Conservation (phyloP, 1,284 basidiomycete species). For the Cutaneotrichosporon sp. region DNA sequence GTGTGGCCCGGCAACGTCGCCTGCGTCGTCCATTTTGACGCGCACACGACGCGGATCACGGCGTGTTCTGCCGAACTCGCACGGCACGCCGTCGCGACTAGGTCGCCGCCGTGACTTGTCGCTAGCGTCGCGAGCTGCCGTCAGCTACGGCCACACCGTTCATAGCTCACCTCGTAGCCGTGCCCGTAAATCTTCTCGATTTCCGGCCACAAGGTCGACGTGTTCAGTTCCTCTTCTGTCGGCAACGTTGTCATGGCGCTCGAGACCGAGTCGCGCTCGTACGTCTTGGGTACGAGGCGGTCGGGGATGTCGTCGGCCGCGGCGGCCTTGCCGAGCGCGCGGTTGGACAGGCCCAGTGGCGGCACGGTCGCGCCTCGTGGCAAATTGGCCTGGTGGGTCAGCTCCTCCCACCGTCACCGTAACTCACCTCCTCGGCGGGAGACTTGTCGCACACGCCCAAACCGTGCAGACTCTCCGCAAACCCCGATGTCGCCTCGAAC, state of each 20-base stretch:
- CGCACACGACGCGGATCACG: slow-evolving; percentile 75
- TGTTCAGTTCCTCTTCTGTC: slow-evolving; percentile 60
- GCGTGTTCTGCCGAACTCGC: slow-evolving; percentile 84
- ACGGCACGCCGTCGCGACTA: slow-evolving; percentile 89
- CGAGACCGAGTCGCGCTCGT: slow-evolving; percentile 45
- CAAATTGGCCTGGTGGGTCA: slow-evolving; percentile 17
- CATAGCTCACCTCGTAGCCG: slow-evolving; percentile 73
- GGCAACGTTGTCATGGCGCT: slow-evolving; percentile 48
- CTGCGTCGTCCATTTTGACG: slow-evolving; percentile 63
- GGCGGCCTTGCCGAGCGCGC: slow-evolving; percentile 63
- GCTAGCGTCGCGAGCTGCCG: slow-evolving; percentile 68
- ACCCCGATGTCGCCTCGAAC: slow-evolving; percentile 78
- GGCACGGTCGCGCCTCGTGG: slow-evolving; percentile 62
- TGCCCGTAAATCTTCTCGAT: slow-evolving; percentile 96
- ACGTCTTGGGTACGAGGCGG: slow-evolving; percentile 19
- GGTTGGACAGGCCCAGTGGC: slow-evolving; percentile 68
- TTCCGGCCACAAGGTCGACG: slow-evolving; percentile 92
- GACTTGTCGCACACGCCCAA: slow-evolving; percentile 39
- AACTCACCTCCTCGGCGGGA: slow-evolving; percentile 8
- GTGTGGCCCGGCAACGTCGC: slow-evolving; percentile 61
- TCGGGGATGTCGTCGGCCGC: slow-evolving; percentile 21
- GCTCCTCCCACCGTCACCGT: too few species aligned
- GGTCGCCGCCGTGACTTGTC: slow-evolving; percentile 60
- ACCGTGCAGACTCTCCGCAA: slow-evolving; percentile 58
- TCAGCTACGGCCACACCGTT: too few species aligned